A percentile compares a stretch with the other conserved stretches of the same genome.
These are phyloP conservation scores for Yamadazyma sp. DNA, from an alignment of 1,139 yeast species.

Conservation along the genomic window DNA sequence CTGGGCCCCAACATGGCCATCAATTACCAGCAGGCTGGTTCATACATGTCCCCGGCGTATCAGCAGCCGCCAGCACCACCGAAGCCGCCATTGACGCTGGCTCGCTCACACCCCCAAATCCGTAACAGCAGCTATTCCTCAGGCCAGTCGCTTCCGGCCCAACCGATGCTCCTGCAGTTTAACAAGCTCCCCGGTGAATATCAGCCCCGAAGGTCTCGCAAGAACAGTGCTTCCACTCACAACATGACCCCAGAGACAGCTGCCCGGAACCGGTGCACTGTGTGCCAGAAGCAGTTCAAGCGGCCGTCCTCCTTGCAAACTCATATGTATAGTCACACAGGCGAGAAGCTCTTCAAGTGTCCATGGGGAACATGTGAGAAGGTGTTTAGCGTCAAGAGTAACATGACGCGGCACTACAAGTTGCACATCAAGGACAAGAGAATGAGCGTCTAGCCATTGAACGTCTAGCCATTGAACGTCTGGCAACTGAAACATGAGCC, in stretches of 20 bases:
- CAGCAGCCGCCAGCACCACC: not conserved
- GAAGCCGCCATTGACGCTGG: too few species aligned
- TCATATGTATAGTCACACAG: conserved; percentile 82
- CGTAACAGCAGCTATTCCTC: too few species aligned
- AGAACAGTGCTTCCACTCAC: conserved; percentile 14
- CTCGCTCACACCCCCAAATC: too few species aligned
- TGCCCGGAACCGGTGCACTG: conserved; percentile 49
- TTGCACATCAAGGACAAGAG: conserved; percentile 49
- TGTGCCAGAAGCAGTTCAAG: conserved; percentile 77
- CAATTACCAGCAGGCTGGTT: not conserved
- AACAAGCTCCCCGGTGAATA: not conserved
- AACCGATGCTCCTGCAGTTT: too few species aligned
- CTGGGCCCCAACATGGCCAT: not conserved
- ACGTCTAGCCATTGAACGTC: too few species aligned
- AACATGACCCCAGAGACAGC: conserved; percentile 37
- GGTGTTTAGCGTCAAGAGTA: conserved; percentile 74
- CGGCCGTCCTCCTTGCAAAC: conserved; percentile 81
- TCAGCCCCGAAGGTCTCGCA: conserved; percentile 1
- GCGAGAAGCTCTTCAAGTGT: conserved; percentile 78
- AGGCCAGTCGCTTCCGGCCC: too few species aligned
- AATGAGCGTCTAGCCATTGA: conserved; percentile 3
- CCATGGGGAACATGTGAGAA: conserved; percentile 67
- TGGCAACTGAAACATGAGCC: too few species aligned
- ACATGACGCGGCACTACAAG: conserved; percentile 75
- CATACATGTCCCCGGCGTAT: not conserved